phyloP scores from a whole-genome alignment of 2,329 filamentous ascomycete genomes.

The Chrysoporthe puriensis region DNA sequence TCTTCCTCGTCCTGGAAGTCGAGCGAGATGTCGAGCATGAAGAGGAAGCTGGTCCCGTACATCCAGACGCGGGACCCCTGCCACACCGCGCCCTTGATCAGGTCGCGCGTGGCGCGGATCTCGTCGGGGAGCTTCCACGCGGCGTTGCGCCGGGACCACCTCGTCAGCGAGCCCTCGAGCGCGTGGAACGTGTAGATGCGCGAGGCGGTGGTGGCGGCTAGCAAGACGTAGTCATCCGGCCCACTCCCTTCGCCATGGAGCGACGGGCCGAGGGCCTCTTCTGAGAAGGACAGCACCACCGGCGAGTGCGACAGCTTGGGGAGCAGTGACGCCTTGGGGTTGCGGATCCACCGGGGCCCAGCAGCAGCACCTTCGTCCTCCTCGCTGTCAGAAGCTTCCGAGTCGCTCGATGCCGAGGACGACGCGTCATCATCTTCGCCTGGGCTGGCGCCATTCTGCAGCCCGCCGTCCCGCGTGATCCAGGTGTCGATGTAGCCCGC shows the following conservation, averaged over 20 bases:
- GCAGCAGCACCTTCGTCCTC: constrained; percentile 38
- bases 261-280: constrained; percentile 45
- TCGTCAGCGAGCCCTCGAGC: constrained; percentile 73
- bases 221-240: constrained; percentile 26
- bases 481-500: constrained; percentile 88
- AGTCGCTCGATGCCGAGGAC: constrained; percentile 33
- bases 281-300: constrained; percentile 70
- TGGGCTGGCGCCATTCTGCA: constrained; percentile 33
- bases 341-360: constrained; percentile 74
- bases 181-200: constrained; percentile 80
- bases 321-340: constrained; percentile 70
- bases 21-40: constrained; percentile 84
- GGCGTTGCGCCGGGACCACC: constrained; percentile 86
- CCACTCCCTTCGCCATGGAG: constrained; percentile 30
- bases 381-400: constrained; percentile 33
- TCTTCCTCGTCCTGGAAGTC: constrained; percentile 59
- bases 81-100: constrained; percentile 85
- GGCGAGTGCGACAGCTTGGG: constrained; percentile 69
- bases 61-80: constrained; percentile 80
- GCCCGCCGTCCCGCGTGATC: constrained; percentile 65
- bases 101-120: constrained; percentile 75
- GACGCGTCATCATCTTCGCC: constrained; percentile 41
- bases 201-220: constrained; percentile 59
- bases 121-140: constrained; percentile 73
- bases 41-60: constrained; percentile 83